These are phyloP conservation scores for Phytophthora sp. DNA, from an alignment of 352 stramenopile species.

Conservation along the genomic window DNA sequence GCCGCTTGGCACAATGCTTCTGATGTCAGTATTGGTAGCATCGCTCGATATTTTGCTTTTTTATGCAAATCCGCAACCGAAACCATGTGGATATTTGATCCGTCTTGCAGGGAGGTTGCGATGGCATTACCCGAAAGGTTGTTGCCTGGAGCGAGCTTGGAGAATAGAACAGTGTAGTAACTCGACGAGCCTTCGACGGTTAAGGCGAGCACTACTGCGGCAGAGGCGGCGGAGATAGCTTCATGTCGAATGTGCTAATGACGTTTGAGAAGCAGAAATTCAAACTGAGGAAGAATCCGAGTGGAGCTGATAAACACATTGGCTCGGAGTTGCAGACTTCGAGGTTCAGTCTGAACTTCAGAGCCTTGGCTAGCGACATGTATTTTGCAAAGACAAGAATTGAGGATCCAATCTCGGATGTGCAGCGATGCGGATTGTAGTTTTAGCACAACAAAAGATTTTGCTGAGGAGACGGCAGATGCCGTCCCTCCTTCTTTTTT, in stretches of 20 bases:
- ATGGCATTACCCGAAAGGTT: constrained; percentile 43
- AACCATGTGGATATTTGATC: neutral
- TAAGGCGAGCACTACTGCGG: neutral
- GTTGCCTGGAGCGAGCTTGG: neutral
- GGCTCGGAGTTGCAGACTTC: no score
- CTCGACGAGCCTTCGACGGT: neutral
- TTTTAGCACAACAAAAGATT: no score
- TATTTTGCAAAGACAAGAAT: neutral
- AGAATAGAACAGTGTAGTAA: neutral
- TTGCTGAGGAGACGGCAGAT: no score
- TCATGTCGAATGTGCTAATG: neutral
- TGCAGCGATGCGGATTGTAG: no score
- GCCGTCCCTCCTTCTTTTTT: no score
- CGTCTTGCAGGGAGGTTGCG: neutral
- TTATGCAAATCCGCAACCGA: neutral
- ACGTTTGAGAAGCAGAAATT: neutral
- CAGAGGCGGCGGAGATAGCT: neutral
- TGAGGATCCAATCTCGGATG: no score
- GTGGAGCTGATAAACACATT: neutral
- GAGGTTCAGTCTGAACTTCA: no score
- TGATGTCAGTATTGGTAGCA: neutral
- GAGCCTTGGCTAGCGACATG: no score
- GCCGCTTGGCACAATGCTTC: constrained; percentile 32
- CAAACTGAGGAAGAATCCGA: neutral
- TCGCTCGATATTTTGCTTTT: neutral